Evolutionary conservation across 1,139 yeast species (phyloP).

Genomic region (Ogataea hybrid): DNA sequence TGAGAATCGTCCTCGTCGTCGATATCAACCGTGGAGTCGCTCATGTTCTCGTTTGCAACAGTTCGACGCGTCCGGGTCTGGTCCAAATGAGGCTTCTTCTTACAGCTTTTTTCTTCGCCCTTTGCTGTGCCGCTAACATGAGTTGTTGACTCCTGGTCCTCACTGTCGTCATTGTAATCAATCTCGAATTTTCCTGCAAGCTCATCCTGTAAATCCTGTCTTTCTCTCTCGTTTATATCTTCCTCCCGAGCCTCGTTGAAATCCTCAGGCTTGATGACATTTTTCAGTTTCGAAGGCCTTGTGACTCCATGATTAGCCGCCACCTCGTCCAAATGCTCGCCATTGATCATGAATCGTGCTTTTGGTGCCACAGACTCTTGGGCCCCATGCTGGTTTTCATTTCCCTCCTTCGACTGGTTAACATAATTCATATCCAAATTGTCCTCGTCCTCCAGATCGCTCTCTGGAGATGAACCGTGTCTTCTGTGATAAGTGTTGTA

Average conservation of each 20-base stretch:
- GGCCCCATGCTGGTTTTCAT: neutral
- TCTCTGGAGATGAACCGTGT: slow-evolving; percentile 21
- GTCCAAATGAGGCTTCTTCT: neutral
- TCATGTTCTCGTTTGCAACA: neutral
- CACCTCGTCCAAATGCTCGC: slow-evolving; percentile 2
- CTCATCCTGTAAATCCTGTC: slow-evolving; percentile 14
- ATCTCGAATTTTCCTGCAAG: slow-evolving; percentile 29
- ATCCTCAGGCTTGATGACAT: slow-evolving; percentile 11
- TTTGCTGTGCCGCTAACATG: neutral
- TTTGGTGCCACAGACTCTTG: neutral
- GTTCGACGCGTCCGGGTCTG: neutral
- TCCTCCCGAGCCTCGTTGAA: slow-evolving; percentile 6
- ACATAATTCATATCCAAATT: slow-evolving; percentile 13
- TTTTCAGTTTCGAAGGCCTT: slow-evolving; percentile 16
- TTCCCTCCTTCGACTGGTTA: neutral
- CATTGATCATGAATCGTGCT: slow-evolving; percentile 6
- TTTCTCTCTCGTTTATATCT: slow-evolving; percentile 4
- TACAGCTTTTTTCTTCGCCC: neutral
- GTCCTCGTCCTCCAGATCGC: slow-evolving; percentile 21
- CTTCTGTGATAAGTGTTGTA: slow-evolving; percentile 30
- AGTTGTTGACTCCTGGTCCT: slow-evolving; percentile 1
- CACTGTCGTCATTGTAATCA: slow-evolving; percentile 29
- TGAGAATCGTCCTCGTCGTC: slow-evolving; percentile 26
- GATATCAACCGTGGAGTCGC: slow-evolving; percentile 23
- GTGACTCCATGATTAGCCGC: neutral